Percentiles rank a stretch among this genome's conserved stretches.
These are phyloP conservation scores for Corylus avellana DNA, from an alignment of 306 rosid species.

Conservation along the genomic window DNA sequence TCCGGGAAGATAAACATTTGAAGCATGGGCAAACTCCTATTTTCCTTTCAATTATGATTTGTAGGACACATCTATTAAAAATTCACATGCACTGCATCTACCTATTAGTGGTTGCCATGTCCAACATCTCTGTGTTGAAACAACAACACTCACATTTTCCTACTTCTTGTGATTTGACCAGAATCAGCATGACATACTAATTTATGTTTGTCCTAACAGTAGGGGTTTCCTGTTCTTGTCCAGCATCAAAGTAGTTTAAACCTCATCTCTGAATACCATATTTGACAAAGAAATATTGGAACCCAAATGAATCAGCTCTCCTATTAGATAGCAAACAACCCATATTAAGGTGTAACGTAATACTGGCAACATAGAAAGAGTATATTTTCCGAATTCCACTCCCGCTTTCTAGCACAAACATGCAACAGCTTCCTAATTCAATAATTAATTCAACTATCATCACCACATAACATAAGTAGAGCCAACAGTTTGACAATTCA, in stretches of 20 bases:
- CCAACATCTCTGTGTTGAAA: too few relatives aligned
- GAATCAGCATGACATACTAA: background rate
- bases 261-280: background rate
- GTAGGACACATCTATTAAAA: background rate
- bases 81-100: background rate
- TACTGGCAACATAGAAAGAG: background rate
- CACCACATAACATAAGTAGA: background rate
- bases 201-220: background rate
- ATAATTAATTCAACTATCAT: background rate
- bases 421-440: background rate
- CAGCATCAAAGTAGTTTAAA: background rate
- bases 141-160: too few relatives aligned
- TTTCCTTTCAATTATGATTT: background rate
- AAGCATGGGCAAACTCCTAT: background rate
- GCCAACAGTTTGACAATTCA: conserved; percentile 3
- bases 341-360: background rate
- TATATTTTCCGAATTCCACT: background rate
- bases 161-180: background rate
- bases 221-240: background rate
- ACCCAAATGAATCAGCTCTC: background rate
- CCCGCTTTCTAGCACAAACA: background rate
- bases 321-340: background rate
- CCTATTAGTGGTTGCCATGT: background rate
- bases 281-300: background rate
- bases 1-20: background rate